A percentile compares a stretch with the other conserved stretches of the same genome.
These are phyloP conservation scores for Trypethelium eluteriae DNA, from an alignment of 495 filamentous ascomycete genomes.

Conservation along the genomic window DNA sequence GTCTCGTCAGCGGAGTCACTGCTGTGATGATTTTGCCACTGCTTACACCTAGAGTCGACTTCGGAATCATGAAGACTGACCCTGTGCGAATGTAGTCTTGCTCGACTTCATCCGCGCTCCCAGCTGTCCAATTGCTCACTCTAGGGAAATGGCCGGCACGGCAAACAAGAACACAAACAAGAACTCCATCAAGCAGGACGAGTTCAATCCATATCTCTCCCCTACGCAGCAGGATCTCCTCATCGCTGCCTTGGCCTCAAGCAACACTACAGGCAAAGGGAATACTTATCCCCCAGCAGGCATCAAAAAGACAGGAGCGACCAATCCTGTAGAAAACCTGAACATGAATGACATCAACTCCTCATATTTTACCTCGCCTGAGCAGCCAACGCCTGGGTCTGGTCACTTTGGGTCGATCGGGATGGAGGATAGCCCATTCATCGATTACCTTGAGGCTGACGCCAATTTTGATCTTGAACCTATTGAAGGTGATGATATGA, in stretches of 20 bases:
- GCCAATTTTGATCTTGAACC: slow-evolving; percentile 53
- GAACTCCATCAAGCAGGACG: slow-evolving; percentile 25
- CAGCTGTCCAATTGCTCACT: not conserved
- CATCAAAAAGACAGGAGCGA: not conserved
- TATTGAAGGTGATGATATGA: slow-evolving; percentile 53
- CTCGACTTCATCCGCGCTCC: not conserved
- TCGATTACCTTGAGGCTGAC: slow-evolving; percentile 71
- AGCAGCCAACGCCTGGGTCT: slow-evolving; percentile 37
- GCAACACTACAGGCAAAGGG: not conserved
- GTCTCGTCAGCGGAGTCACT: not conserved
- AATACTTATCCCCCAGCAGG: not conserved
- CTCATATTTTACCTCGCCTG: slow-evolving; percentile 39
- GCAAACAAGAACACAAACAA: slow-evolving; percentile 25
- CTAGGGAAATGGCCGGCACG: slow-evolving; percentile 14
- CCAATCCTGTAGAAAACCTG: not conserved
- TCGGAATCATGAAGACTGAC: not conserved
- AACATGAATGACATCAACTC: not conserved
- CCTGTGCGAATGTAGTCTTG: not conserved
- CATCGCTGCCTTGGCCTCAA: slow-evolving; percentile 74
- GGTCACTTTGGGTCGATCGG: slow-evolving; percentile 41
- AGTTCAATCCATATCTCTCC: slow-evolving; percentile 52
- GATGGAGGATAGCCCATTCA: slow-evolving; percentile 66
- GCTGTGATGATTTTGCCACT: not conserved
- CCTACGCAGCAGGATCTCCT: slow-evolving; percentile 82
- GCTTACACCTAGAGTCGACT: not conserved